Conservation (phyloP, 768 basidiomycete genomes). For the Phlebiopsis gigantea region DNA sequence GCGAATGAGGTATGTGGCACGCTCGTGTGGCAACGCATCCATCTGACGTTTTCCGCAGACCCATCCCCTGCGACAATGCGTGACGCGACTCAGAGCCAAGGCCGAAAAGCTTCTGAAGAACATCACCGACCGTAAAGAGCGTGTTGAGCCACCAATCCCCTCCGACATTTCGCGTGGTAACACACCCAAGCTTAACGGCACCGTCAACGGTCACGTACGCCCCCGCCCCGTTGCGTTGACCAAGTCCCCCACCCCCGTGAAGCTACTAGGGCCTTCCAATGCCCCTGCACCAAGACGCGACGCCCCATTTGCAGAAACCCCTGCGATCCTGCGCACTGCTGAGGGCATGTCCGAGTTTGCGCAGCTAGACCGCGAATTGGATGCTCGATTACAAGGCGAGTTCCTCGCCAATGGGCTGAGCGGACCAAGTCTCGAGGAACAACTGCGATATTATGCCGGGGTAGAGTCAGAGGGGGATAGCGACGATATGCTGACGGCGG, state of each 20-base stretch:
- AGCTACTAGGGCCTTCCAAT: slow-evolving; percentile 14
- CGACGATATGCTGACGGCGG: slow-evolving; percentile 28
- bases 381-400: slow-evolving; percentile 20
- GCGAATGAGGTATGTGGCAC: slow-evolving; percentile 69
- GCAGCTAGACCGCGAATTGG: slow-evolving; percentile 51
- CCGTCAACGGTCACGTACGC: slow-evolving; percentile 29
- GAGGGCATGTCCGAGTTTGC: slow-evolving; percentile 69
- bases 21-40: not conserved
- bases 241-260: slow-evolving; percentile 25
- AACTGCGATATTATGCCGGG: slow-evolving; percentile 17
- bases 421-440: slow-evolving; percentile 16
- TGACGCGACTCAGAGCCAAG: slow-evolving; percentile 74
- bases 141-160: slow-evolving; percentile 66
- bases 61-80: slow-evolving; percentile 84
- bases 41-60: slow-evolving; percentile 38
- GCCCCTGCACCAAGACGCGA: slow-evolving; percentile 30
- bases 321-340: slow-evolving; percentile 64
- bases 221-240: slow-evolving; percentile 35
- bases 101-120: slow-evolving; percentile 83
- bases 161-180: slow-evolving; percentile 27
- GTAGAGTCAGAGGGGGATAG: slow-evolving; percentile 18
- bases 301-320: slow-evolving; percentile 56
- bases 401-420: slow-evolving; percentile 5
- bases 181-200: slow-evolving; percentile 29
- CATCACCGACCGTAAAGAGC: slow-evolving; percentile 85